A percentile compares a stretch with the other conserved stretches of the same genome.
These are phyloP conservation scores for Mortierella sp. DNA, from an alignment of 371 early-diverging fungal genomes.

Conservation along the genomic window DNA sequence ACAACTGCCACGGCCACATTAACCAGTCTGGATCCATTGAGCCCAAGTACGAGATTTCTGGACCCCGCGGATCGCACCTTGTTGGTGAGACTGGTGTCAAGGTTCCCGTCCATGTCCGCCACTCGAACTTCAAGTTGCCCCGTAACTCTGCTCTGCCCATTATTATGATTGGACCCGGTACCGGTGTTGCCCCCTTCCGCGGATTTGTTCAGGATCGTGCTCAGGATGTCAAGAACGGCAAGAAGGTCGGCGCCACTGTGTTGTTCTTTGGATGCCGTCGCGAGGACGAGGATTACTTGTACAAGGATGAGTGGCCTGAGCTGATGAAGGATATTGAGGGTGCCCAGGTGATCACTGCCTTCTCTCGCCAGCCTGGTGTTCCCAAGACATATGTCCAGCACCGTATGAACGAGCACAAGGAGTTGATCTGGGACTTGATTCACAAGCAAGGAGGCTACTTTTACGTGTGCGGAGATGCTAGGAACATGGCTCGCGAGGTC, in stretches of 20 bases:
- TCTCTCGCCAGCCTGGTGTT: slow-evolving; percentile 75
- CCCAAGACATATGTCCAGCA: slow-evolving; percentile 95
- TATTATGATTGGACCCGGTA: slow-evolving; percentile 98
- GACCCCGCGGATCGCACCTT: slow-evolving; percentile 62
- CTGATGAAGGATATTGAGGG: slow-evolving; percentile 72
- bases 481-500: slow-evolving; percentile 96
- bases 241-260: slow-evolving; percentile 83
- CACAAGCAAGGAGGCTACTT: slow-evolving; percentile 81
- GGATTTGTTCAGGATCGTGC: slow-evolving; percentile 95
- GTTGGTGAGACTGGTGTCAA: slow-evolving; percentile 55
- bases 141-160: slow-evolving; percentile 84
- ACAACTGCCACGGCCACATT: slow-evolving; percentile 62
- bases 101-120: slow-evolving; percentile 90
- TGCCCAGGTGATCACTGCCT: slow-evolving; percentile 83
- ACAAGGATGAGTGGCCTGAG: slow-evolving; percentile 87
- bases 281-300: slow-evolving; percentile 88
- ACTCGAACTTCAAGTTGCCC: slow-evolving; percentile 92
- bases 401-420: slow-evolving; percentile 73
- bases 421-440: slow-evolving; percentile 83
- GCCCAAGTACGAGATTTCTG: slow-evolving; percentile 63
- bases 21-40: slow-evolving; percentile 56
- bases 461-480: slow-evolving; percentile 98
- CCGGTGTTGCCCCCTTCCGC: slow-evolving; percentile 98
- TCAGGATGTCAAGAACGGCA: slow-evolving; percentile 67
- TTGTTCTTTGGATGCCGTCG: slow-evolving; percentile 96